Evolutionary conservation across 1,284 basidiomycete species (phyloP).

Genomic region (Pseudozyma pruni): DNA sequence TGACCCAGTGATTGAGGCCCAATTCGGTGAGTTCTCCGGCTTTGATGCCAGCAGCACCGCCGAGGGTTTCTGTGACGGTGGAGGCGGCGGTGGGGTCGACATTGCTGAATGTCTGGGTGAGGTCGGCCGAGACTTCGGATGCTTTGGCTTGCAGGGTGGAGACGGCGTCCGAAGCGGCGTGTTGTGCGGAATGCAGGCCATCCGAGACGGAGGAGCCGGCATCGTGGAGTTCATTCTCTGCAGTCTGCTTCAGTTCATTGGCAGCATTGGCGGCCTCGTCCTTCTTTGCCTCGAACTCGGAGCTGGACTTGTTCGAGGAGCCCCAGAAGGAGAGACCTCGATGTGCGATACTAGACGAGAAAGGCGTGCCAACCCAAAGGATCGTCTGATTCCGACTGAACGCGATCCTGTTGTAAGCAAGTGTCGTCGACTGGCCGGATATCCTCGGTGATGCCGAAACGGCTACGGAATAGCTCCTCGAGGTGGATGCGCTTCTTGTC

Average conservation of each 20-base stretch:
- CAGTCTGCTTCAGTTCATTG: conserved; percentile 10
- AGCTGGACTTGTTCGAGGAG: conserved; percentile 5
- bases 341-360: conserved; percentile 16
- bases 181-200: conserved; percentile 5
- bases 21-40: conserved; percentile 82
- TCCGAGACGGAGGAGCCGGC: conserved; percentile 14
- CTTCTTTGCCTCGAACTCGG: conserved; percentile 16
- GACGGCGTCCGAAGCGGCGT: conserved; percentile 22
- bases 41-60: conserved; percentile 70
- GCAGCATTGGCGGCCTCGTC: conserved; percentile 11
- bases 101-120: conserved; percentile 28
- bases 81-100: conserved; percentile 32
- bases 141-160: conserved; percentile 23
- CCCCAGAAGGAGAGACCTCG: conserved; percentile 28
- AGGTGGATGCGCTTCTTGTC: conserved; percentile 1
- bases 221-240: conserved; percentile 5
- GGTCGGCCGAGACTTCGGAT: conserved; percentile 5
- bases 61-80: conserved; percentile 42
- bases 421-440: conserved; percentile 14
- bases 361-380: conserved; percentile 24
- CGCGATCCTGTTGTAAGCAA: conserved; percentile 17
- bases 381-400: conserved; percentile 22
- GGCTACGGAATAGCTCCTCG: conserved; percentile 11
- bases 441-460: conserved; percentile 17
- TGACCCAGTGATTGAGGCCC: conserved; percentile 75